Percentiles rank a stretch among this genome's conserved stretches.
Conservation (phyloP, 441 rosid species). For the Populus hybrid region DNA sequence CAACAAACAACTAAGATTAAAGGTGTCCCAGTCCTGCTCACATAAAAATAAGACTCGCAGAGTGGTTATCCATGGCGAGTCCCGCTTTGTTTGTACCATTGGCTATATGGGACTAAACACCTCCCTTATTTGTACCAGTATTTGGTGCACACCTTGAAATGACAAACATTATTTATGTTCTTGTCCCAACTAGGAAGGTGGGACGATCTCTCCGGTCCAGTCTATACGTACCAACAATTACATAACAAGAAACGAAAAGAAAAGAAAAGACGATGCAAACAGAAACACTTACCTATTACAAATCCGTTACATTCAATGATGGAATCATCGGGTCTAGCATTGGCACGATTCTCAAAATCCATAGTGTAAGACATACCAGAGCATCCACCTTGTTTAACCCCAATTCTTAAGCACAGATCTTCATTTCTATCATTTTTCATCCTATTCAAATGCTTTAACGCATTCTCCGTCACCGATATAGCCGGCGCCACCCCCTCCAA, state of each 20-base stretch:
- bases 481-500: slow-evolving; percentile 66
- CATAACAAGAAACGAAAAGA: background rate
- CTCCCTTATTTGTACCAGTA: background rate
- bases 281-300: slow-evolving; percentile 55
- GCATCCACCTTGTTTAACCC: slow-evolving; percentile 93
- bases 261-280: background rate
- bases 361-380: slow-evolving; percentile 97
- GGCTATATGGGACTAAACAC: background rate
- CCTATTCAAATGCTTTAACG: slow-evolving; percentile 74
- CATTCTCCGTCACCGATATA: slow-evolving; percentile 63
- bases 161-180: background rate
- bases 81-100: background rate
- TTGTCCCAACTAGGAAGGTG: background rate
- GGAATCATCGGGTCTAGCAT: slow-evolving; percentile 82
- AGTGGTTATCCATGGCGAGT: background rate
- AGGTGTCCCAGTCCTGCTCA: background rate
- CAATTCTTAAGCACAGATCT: slow-evolving; percentile 89
- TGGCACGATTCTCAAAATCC: slow-evolving; percentile 75
- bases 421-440: slow-evolving; percentile 70
- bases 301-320: slow-evolving; percentile 71
- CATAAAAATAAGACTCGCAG: background rate
- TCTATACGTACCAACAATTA: background rate
- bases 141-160: background rate
- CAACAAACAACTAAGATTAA: background rate
- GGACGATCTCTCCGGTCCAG: background rate